Conservation (phyloP, 768 basidiomycete genomes). For the Suillus discolor region DNA sequence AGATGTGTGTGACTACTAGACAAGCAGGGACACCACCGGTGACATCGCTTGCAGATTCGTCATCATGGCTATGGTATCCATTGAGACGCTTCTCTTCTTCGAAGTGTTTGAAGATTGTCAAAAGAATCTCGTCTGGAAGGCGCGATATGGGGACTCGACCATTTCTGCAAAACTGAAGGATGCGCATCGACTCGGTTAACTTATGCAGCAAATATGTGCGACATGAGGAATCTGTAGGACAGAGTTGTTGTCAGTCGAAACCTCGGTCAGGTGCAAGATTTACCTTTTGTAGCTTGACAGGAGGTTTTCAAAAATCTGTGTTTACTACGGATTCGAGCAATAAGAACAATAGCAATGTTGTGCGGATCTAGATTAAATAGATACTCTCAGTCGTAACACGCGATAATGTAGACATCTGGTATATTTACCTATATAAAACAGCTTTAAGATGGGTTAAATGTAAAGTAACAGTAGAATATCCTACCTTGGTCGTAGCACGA, state of each 20-base stretch:
- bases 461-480: neutral
- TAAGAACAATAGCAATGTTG: neutral
- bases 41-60: neutral
- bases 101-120: neutral
- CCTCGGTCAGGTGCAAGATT: neutral
- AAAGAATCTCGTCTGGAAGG: neutral
- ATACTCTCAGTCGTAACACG: neutral
- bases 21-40: neutral
- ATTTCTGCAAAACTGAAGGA: neutral
- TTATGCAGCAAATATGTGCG: neutral
- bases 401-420: neutral
- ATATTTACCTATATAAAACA: neutral
- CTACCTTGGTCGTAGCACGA: neutral
- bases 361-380: neutral
- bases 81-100: neutral
- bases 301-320: neutral
- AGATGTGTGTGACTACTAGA: neutral
- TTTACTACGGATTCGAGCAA: neutral
- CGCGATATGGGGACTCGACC: neutral
- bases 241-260: neutral
- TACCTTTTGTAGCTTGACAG: neutral
- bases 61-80: neutral
- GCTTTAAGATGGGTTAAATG: neutral
- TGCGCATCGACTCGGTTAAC: neutral
- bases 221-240: neutral